Percentiles rank a stretch among this genome's conserved stretches.
Evolutionary conservation across 257 asterid species (phyloP).

Genomic region (Verbena officinalis): DNA sequence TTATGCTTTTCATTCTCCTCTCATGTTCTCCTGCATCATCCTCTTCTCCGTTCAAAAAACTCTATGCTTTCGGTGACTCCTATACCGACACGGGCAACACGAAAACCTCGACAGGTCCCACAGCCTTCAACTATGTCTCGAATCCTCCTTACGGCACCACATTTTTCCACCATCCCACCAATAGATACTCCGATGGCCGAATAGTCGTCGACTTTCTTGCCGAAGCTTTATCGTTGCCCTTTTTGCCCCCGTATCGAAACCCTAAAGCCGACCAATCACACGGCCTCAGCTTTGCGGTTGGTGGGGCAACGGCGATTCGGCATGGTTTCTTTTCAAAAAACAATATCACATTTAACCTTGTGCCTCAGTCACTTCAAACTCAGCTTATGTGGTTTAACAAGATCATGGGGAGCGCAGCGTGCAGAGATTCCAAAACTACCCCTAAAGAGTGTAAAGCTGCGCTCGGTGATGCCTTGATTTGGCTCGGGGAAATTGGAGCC

Average conservation of each 20-base stretch:
- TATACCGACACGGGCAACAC: slow-evolving; percentile 92
- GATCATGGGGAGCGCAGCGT: slow-evolving; percentile 52
- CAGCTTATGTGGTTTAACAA: slow-evolving; percentile 63
- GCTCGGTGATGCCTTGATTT: slow-evolving; percentile 60
- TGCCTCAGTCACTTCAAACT: slow-evolving; percentile 64
- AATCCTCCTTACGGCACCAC: slow-evolving; percentile 73
- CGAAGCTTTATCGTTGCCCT: slow-evolving; percentile 54
- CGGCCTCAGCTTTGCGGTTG: slow-evolving; percentile 77
- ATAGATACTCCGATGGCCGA: slow-evolving; percentile 83
- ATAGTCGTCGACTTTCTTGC: slow-evolving; percentile 69
- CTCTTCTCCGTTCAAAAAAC: slow-evolving; percentile 53
- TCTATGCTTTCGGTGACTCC: slow-evolving; percentile 84
- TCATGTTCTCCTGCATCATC: slow-evolving; percentile 1
- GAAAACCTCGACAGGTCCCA: slow-evolving; percentile 60
- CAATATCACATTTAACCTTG: slow-evolving; percentile 56
- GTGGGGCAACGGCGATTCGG: slow-evolving; percentile 70
- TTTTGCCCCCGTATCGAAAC: slow-evolving; percentile 58
- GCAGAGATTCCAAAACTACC: slow-evolving; percentile 34
- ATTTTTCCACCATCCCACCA: slow-evolving; percentile 82
- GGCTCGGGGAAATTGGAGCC: slow-evolving; percentile 81
- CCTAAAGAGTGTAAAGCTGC: slow-evolving; percentile 43
- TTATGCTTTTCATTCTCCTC: slow-evolving; percentile 14
- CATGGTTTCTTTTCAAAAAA: slow-evolving; percentile 62
- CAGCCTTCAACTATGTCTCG: slow-evolving; percentile 57
- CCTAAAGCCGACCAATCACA: slow-evolving; percentile 38